Percentiles rank a stretch among this genome's conserved stretches.
Conservation (phyloP, 768 basidiomycete species). For the Lentinula lateritia region DNA sequence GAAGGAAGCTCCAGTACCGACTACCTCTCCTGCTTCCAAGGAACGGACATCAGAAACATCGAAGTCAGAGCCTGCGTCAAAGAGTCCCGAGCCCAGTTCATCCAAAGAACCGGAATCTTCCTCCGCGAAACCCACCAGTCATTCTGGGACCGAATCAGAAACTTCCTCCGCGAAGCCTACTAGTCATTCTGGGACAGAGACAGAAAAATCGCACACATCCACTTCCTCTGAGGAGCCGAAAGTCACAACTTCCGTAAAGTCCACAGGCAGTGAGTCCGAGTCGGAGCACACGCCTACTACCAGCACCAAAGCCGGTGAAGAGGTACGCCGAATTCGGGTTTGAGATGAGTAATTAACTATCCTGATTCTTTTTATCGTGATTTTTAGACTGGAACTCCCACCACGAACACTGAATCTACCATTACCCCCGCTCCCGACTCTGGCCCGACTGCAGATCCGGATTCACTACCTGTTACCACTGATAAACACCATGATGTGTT, state of each 20-base stretch:
- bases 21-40: not conserved
- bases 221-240: not conserved
- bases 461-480: not conserved
- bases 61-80: not conserved
- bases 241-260: not conserved
- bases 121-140: not conserved
- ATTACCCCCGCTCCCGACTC: not conserved
- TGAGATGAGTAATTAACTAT: not conserved
- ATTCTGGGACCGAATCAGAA: not conserved
- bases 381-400: not conserved
- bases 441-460: not conserved
- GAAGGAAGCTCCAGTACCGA: not conserved
- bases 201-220: not conserved
- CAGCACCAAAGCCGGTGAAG: not conserved
- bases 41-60: not conserved
- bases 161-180: not conserved
- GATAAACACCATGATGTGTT: not conserved
- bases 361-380: not conserved
- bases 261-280: not conserved
- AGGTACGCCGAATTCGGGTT: not conserved
- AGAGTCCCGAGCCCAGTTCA: not conserved
- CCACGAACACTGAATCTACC: not conserved
- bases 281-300: not conserved
- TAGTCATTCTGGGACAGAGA: not conserved
- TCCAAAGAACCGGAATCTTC: not conserved